phyloP scores from a whole-genome alignment of 108 stramenopile genomes.

The Licmophora abbreviata region DNA sequence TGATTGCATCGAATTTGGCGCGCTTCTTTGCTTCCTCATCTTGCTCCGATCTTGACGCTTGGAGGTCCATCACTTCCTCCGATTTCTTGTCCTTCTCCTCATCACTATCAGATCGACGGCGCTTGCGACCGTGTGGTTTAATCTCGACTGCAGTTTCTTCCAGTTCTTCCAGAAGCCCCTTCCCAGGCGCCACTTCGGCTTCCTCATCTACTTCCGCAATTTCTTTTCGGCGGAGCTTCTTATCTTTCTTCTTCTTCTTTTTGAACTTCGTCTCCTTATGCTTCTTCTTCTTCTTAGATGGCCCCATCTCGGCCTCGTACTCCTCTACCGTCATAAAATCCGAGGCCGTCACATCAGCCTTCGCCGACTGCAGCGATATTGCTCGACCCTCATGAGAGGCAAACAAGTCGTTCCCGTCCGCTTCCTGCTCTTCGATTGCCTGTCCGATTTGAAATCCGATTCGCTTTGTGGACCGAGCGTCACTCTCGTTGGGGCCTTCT shows the following conservation, averaged over 20 bases:
- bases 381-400: constrained; percentile 34
- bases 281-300: constrained; percentile 10
- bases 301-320: constrained; percentile 22
- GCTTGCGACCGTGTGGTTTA: constrained; percentile 17
- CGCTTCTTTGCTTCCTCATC: constrained; percentile 26
- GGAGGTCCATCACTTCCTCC: constrained; percentile 3
- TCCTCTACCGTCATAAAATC: constrained; percentile 84
- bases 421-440: constrained; percentile 11
- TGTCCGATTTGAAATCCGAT: constrained; percentile 49
- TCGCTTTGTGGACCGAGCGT: constrained; percentile 5
- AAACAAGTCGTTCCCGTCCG: constrained; percentile 35
- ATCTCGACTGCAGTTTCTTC: constrained; percentile 20
- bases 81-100: constrained; percentile 25
- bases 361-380: constrained; percentile 46
- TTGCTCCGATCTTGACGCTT: constrained; percentile 11
- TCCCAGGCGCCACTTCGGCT: constrained; percentile 14
- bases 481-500: neutral
- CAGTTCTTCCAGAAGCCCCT: constrained; percentile 24
- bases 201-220: constrained; percentile 26
- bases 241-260: constrained; percentile 52
- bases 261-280: constrained; percentile 21
- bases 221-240: constrained; percentile 48
- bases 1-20: constrained; percentile 57
- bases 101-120: constrained; percentile 24
- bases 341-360: constrained; percentile 43